A percentile compares a stretch with the other conserved stretches of the same genome.
phyloP scores from a whole-genome alignment of 148 eudicot species.

The Suaeda aralocaspica region DNA sequence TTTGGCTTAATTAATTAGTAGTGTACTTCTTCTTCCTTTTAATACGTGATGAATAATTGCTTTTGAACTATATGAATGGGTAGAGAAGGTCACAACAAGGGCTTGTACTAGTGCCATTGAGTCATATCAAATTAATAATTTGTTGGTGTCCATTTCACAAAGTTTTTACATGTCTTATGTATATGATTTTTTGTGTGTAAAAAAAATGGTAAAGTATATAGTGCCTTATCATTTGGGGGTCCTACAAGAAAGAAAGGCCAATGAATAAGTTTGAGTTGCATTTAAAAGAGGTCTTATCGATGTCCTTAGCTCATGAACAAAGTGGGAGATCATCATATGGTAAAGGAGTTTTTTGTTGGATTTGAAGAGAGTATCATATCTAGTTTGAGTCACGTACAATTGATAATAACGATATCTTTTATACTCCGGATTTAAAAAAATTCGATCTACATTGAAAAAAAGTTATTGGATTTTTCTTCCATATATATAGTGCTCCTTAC shows the following conservation, averaged over 20 bases:
- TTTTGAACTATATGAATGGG: constrained; percentile 11
- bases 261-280: not conserved
- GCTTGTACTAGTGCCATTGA: not conserved
- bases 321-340: not conserved
- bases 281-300: not conserved
- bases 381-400: too few relatives aligned
- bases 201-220: not conserved
- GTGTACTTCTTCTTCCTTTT: not conserved
- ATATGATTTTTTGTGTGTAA: not conserved
- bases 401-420: too few relatives aligned
- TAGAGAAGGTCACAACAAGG: constrained; percentile 16
- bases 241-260: constrained; percentile 4
- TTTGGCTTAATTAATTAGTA: not conserved
- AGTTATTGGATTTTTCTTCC: too few relatives aligned
- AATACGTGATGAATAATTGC: constrained; percentile 6
- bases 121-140: constrained; percentile 15
- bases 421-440: too few relatives aligned
- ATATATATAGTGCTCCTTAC: too few relatives aligned
- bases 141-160: constrained; percentile 18
- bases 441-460: too few relatives aligned
- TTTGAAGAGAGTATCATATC: too few relatives aligned
- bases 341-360: not conserved
- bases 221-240: constrained; percentile 13
- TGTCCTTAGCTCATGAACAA: not conserved
- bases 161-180: constrained; percentile 12